A percentile compares a stretch with the other conserved stretches of the same genome.
These are phyloP conservation scores for Fomitopsis betulina DNA, from an alignment of 1,284 basidiomycete genomes.

Conservation along the genomic window DNA sequence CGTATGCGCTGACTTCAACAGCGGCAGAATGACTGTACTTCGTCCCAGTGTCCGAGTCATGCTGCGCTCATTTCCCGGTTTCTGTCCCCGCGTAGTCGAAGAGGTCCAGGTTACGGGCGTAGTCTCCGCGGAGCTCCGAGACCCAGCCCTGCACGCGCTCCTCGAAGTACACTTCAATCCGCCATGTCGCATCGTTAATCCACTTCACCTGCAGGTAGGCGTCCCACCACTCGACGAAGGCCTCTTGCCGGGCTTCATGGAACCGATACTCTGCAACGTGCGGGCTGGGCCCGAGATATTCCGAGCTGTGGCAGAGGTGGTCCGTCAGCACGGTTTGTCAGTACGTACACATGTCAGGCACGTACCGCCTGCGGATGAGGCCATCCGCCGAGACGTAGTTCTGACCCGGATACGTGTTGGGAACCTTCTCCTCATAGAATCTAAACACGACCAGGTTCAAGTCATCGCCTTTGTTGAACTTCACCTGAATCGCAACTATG, in stretches of 20 bases:
- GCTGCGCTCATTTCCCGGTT: too few species aligned
- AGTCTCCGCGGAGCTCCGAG: slow-evolving; percentile 10
- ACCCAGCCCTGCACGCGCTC: slow-evolving; percentile 8
- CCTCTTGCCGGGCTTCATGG: neutral
- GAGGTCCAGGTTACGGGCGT: slow-evolving; percentile 1
- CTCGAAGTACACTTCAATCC: slow-evolving; percentile 8
- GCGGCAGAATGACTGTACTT: too few species aligned
- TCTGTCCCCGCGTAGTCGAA: slow-evolving; percentile 1
- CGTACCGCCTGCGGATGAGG: slow-evolving; percentile 3
- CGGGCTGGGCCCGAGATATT: slow-evolving; percentile 9
- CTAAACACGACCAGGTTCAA: slow-evolving; percentile 6
- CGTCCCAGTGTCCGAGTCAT: too few species aligned
- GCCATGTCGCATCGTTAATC: slow-evolving; percentile 6
- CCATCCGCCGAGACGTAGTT: slow-evolving; percentile 5
- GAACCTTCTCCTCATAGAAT: slow-evolving; percentile 3
- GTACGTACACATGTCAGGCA: neutral
- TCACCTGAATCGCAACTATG: neutral
- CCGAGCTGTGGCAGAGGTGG: neutral
- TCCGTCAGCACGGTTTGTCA: neutral
- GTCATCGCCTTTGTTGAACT: slow-evolving; percentile 6
- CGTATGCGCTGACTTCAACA: too few species aligned
- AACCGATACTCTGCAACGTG: slow-evolving; percentile 7
- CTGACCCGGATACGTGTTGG: neutral
- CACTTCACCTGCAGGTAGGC: slow-evolving; percentile 2
- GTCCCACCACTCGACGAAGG: slow-evolving; percentile 12